Conservation (phyloP, 495 filamentous ascomycete genomes). For the Aspergillus kassunensis region DNA sequence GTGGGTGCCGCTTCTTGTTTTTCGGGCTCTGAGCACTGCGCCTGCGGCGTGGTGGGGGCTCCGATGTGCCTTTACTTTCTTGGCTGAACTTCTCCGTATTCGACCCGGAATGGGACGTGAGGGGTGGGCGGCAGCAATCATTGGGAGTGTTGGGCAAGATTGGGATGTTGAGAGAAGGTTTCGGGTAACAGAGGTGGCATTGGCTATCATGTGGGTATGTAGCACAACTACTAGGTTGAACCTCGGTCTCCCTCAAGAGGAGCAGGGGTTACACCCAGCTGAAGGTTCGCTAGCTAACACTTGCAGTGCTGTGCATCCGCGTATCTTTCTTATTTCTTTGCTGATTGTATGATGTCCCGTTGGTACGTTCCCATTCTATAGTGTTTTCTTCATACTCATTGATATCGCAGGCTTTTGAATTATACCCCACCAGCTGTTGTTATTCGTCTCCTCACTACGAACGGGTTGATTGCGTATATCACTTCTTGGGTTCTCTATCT, state of each 20-base stretch:
- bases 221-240: not conserved
- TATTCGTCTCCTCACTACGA: slow-evolving; percentile 76
- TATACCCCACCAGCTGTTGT: slow-evolving; percentile 83
- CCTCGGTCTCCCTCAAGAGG: not conserved
- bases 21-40: slow-evolving; percentile 55
- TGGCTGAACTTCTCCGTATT: slow-evolving; percentile 52
- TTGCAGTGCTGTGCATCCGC: slow-evolving; percentile 73
- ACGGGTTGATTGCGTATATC: slow-evolving; percentile 73
- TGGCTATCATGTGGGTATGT: slow-evolving; percentile 82
- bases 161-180: slow-evolving; percentile 56
- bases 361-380: slow-evolving; percentile 51
- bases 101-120: slow-evolving; percentile 44
- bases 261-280: not conserved
- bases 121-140: slow-evolving; percentile 43
- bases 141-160: slow-evolving; percentile 42
- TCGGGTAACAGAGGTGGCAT: slow-evolving; percentile 69
- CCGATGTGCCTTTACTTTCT: slow-evolving; percentile 55
- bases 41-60: slow-evolving; percentile 62
- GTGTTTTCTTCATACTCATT: not conserved
- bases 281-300: not conserved
- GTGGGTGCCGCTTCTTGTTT: slow-evolving; percentile 59
- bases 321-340: slow-evolving; percentile 86
- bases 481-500: slow-evolving; percentile 77
- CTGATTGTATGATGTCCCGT: slow-evolving; percentile 87
- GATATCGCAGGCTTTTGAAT: slow-evolving; percentile 63